Conservation (phyloP, 129 eudicot genomes). For the Centaurea solstitialis region DNA sequence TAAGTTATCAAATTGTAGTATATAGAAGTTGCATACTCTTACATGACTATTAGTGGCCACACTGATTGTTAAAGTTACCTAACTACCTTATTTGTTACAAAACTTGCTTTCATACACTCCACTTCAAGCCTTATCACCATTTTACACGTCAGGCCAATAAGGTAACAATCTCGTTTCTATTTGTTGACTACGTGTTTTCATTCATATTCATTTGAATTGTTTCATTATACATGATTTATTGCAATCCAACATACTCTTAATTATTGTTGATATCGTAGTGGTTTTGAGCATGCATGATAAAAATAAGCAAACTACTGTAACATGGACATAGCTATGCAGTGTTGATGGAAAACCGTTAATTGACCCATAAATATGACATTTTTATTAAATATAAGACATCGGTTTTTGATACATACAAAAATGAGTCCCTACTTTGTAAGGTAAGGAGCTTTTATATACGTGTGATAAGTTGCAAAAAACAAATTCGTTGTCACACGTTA, state of each 20-base stretch:
- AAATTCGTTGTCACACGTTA: no score
- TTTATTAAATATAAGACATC: no score
- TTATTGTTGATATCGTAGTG: not conserved
- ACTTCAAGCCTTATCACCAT: not conserved
- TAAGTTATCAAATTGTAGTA: not conserved
- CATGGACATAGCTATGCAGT: not conserved
- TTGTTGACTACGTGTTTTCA: not conserved
- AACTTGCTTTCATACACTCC: not conserved
- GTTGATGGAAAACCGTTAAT: not conserved
- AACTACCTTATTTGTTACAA: not conserved
- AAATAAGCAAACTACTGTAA: no score
- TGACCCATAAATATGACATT: not conserved
- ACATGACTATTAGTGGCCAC: not conserved
- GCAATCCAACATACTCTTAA: not conserved
- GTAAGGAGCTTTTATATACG: no score
- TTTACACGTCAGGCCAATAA: not conserved
- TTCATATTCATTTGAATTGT: not conserved
- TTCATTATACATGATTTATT: not conserved
- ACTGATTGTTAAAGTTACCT: not conserved
- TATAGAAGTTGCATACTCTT: not conserved
- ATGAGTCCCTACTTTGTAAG: no score
- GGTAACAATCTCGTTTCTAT: not conserved
- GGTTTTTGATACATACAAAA: no score
- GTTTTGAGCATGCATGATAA: not conserved
- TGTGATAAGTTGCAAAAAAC: not conserved